Evolutionary conservation across 2,329 filamentous ascomycete species (phyloP), one percentile per base, ranked within the genome.

Genomic region (Phoma sp.): DNA sequence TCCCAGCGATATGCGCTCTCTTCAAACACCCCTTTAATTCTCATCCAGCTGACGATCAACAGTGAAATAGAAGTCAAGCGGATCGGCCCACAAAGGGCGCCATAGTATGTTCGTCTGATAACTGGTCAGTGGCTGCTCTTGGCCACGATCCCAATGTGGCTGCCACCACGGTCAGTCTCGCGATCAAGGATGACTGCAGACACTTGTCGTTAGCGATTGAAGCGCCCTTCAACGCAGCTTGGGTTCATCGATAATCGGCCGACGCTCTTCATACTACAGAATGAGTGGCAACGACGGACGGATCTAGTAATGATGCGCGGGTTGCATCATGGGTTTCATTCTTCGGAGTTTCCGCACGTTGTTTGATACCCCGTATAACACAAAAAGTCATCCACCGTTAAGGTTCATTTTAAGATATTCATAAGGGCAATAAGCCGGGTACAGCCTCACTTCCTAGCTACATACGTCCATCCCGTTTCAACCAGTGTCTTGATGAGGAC

Each of bases 61-160:
- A 54, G 51, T 46, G 51, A 54, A 37, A 28, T 54, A 29, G 36
- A 54, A 32, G n/a, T 54, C 45, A 54, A 49, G 21, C 45, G 37
- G 21, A 54, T 54, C 15, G 46, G 46, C 11, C 46, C 51, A 18
- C 51, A 54, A 12, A 38, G 25, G 23, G 51, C 51, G 4, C 51
- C 51, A 14, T 54, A 48, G 43, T 20, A 40, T 42, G 38, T 33
- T 50, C 51, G 15, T 47, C 23, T 25, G 9, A 9, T 25, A 5
- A 25, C 23, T 9, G 23, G 23, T 25, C 9, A 25, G 9, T 5
- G 9, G 23, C 23, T 9, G 23, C 23, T 9, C 9, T 9, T 25
- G 9, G 23, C 9, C 23, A 25, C 23, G 23, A 25, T 5, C 9
- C 23, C 23, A 5, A 5, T 25, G 23, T 5, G 9, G 23, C 23